These are phyloP conservation scores for Vitis amurensis DNA, from an alignment of 164 flowering plant species.

Conservation along the genomic window DNA sequence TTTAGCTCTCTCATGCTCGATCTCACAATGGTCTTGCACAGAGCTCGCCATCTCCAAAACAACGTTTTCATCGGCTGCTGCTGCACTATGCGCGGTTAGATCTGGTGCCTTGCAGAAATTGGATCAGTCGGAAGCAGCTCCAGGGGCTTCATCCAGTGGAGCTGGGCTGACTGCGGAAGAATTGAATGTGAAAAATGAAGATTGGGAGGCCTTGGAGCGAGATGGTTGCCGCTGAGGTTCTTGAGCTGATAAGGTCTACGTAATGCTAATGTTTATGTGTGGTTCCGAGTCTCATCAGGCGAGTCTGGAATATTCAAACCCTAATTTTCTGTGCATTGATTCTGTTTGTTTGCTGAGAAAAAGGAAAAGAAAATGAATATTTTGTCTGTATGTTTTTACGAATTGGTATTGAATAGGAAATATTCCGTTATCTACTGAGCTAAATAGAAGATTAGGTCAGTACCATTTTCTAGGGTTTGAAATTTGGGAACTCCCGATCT, in stretches of 20 bases:
- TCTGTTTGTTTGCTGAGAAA: not conserved
- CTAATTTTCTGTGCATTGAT: not conserved
- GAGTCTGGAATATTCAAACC: no score
- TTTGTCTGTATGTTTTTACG: no score
- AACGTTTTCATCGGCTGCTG: conserved; percentile 27
- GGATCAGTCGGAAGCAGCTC: conserved; percentile 9
- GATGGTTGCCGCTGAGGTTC: no score
- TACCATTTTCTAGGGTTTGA: no score
- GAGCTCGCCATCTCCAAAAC: conserved; percentile 62
- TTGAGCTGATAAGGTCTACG: no score
- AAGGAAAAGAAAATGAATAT: not conserved
- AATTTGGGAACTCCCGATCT: no score
- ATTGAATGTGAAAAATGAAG: conserved; percentile 23
- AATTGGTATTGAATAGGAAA: no score
- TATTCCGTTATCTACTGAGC: no score
- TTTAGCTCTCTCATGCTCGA: no score
- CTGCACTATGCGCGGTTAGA: no score
- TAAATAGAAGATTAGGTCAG: no score
- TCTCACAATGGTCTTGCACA: no score
- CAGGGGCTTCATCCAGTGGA: conserved; percentile 1
- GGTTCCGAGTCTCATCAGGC: conserved; percentile 83
- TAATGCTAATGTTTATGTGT: conserved; percentile 60
- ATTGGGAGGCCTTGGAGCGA: conserved; percentile 49
- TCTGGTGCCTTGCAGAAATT: conserved; percentile 4
- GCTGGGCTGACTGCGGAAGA: conserved; percentile 27